phyloP scores from a whole-genome alignment of 495 filamentous ascomycete genomes.

The Filosporella fistucella region DNA sequence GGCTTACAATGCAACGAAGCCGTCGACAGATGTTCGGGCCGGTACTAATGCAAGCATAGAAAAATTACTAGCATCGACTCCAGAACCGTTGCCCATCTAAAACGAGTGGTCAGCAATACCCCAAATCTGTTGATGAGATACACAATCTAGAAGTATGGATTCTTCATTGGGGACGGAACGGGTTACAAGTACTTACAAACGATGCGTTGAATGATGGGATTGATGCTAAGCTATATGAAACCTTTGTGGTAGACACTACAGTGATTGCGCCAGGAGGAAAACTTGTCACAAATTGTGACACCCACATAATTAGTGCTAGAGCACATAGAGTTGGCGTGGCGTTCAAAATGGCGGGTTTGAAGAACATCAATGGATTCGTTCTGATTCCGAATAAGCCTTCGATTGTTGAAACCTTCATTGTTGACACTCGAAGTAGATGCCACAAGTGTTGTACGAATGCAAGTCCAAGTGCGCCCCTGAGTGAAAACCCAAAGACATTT shows the following conservation, averaged over 20 bases:
- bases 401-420: constrained; percentile 20
- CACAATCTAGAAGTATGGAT: too few relatives aligned
- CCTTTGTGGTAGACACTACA: neutral
- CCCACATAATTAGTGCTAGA: constrained; percentile 12
- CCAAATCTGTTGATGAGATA: too few relatives aligned
- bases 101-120: neutral
- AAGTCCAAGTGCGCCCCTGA: constrained; percentile 4
- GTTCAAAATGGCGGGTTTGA: constrained; percentile 2
- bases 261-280: constrained; percentile 20
- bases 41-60: neutral
- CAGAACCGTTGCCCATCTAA: constrained; percentile 19
- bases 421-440: constrained; percentile 8
- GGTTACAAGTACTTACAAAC: constrained; percentile 11
- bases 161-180: neutral
- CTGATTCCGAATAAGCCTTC: constrained; percentile 13
- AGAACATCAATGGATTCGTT: constrained; percentile 11
- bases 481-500: constrained; percentile 11
- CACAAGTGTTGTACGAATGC: constrained; percentile 19
- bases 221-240: neutral
- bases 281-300: constrained; percentile 7
- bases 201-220: constrained; percentile 15
- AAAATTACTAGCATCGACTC: constrained; percentile 5
- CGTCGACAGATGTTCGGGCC: too few relatives aligned
- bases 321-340: constrained; percentile 8
- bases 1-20: constrained; percentile 7